Conservation (phyloP, 805 yeast species). For the Metschnikowia reukaufii region DNA sequence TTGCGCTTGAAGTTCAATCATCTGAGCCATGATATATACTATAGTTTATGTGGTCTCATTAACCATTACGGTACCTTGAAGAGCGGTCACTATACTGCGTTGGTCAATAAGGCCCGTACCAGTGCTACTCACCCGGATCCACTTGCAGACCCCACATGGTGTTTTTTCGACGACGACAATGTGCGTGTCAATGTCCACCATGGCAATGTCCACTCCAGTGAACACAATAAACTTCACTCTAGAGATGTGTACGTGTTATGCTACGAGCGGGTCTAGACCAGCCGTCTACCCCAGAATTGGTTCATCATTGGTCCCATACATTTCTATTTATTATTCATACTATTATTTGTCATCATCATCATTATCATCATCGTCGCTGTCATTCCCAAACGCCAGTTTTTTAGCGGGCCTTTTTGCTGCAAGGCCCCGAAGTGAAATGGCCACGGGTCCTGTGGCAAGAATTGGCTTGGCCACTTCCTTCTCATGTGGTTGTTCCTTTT, state of each 20-base stretch:
- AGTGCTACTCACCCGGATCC: constrained; percentile 20
- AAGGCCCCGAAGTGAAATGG: constrained; percentile 17
- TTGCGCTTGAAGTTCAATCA: constrained; percentile 48
- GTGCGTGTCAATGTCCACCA: constrained; percentile 47
- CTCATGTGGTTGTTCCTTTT: too few relatives aligned
- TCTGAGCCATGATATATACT: constrained; percentile 34
- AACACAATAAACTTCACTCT: constrained; percentile 37
- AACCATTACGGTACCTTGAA: constrained; percentile 70
- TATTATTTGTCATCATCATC: neutral
- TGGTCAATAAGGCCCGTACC: constrained; percentile 48
- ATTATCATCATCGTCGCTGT: constrained; percentile 8
- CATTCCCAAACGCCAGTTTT: constrained; percentile 10
- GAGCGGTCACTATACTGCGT: constrained; percentile 76
- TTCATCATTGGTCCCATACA: neutral
- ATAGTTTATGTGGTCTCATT: constrained; percentile 60
- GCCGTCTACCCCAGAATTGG: neutral
- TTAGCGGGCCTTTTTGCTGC: constrained; percentile 4
- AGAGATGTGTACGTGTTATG: constrained; percentile 69
- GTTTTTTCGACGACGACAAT: constrained; percentile 71
- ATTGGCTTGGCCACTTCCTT: neutral
- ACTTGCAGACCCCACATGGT: constrained; percentile 56
- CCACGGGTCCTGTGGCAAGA: constrained; percentile 5
- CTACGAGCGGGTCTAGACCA: constrained; percentile 44
- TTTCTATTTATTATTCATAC: neutral
- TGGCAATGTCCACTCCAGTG: constrained; percentile 43